These are phyloP conservation scores for Rhynchospora breviuscula DNA, from an alignment of 176 grass and related monocot genomes.

Conservation along the genomic window DNA sequence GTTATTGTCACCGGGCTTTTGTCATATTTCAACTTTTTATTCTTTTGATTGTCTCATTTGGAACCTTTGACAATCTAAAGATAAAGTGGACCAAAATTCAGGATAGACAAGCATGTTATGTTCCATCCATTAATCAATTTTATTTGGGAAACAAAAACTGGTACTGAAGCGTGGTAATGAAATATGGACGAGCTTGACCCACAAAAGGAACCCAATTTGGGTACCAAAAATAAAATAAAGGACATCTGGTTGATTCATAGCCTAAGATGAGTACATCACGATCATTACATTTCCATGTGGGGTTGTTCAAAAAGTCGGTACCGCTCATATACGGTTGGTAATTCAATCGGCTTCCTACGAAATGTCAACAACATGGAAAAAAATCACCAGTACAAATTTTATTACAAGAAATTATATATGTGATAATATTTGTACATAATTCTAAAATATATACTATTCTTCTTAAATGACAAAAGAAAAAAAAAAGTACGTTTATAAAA, in stretches of 20 bases:
- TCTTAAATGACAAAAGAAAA: too few species aligned
- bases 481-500: too few species aligned
- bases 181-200: background rate
- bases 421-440: too few species aligned
- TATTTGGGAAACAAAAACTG: background rate
- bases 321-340: background rate
- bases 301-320: background rate
- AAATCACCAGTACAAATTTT: background rate
- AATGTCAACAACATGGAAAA: background rate
- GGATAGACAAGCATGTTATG: background rate
- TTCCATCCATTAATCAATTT: background rate
- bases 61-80: background rate
- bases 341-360: background rate
- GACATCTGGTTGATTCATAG: background rate
- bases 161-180: background rate
- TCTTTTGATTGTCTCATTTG: background rate
- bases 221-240: background rate
- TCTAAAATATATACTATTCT: too few species aligned
- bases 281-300: background rate
- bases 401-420: too few species aligned
- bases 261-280: background rate
- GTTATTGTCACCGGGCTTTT: background rate
- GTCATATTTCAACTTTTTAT: background rate
- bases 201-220: background rate
- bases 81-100: background rate